Evolutionary conservation across 75 land plant genomes (phyloP), one percentile per base, ranked within the genome.

Genomic region (Pinus tabuliformis): DNA sequence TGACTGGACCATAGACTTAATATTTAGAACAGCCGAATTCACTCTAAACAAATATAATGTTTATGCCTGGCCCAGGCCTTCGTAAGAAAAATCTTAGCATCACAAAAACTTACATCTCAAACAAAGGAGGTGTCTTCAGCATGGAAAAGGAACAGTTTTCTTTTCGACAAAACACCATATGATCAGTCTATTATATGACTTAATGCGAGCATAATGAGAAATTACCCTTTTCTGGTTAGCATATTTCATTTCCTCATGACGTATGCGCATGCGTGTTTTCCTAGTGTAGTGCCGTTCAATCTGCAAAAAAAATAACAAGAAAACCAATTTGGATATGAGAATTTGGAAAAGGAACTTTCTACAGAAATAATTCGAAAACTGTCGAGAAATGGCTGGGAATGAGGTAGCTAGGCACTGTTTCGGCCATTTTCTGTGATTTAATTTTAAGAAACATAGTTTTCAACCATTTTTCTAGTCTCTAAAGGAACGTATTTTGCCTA

Each of bases 201-300:
- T 62, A 71, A 52, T 39, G 45, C 36, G 14, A 61, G 7, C 57
- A 49, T 62, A 54, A 62, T 56, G 5, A 68, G 56, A 52, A 73
- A 39, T 80, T 88, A 96, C 99, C 93, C 85, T 79, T 87, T 77
- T 85, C 72, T 89, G 91, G 60, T 76, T 74, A 18, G 93, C 86
- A 56, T 83, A 56, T 68, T 77, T 92, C 73, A 81, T 92, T 77
- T 94, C 93, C 62, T 96, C 89, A 73, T 75, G 81, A 21, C 90
- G 91, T 59, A 94, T 52, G 62, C 72, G 85, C 81, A 79, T 84
- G 30, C 84, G 52, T 74, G 88, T 49, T 49, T 9, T 49, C 12
- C 54, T 49, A 49, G 54, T 49, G 12, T 9, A 49, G 54, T 49
- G 12, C 54, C 11, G 3, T 11, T 49, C 54, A 49, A 49, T 49